Evolutionary conservation across 1,139 yeast species (phyloP).

Genomic region (Scheffersomyces parashehatae): DNA sequence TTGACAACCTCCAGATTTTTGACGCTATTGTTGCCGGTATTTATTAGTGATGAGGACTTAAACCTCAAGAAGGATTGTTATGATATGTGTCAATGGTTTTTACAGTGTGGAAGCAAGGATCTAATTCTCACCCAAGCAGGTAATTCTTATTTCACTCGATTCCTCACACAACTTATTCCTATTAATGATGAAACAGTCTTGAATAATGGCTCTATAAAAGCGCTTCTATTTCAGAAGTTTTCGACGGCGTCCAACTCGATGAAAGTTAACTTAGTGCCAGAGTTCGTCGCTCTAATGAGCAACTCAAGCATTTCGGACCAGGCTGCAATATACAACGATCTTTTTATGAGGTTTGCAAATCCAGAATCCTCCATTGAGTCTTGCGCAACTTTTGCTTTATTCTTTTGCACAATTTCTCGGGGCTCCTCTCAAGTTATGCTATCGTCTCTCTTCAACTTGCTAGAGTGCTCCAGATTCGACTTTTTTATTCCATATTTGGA

Average conservation of each 20-base stretch:
- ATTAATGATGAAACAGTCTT: conserved; percentile 11
- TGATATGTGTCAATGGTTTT: conserved; percentile 38
- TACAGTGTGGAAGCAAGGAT: conserved; percentile 28
- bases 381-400: conserved; percentile 38
- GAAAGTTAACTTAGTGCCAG: conserved; percentile 12
- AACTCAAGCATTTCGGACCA: conserved; percentile 14
- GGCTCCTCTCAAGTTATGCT: conserved; percentile 28
- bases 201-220: conserved; percentile 10
- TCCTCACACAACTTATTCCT: conserved; percentile 14
- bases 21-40: conserved; percentile 11
- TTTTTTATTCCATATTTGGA: conserved; percentile 33
- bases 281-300: conserved; percentile 6
- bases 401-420: conserved; percentile 32
- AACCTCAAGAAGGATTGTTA: conserved; percentile 29
- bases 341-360: conserved; percentile 29
- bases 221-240: conserved; percentile 13
- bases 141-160: conserved; percentile 18
- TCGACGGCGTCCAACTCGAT: conserved; percentile 19
- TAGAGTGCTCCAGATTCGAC: conserved; percentile 38
- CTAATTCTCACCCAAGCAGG: conserved; percentile 26
- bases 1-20: conserved; percentile 27
- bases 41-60: conserved; percentile 10
- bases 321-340: conserved; percentile 28
- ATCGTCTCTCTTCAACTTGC: conserved; percentile 39
- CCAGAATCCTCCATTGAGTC: conserved; percentile 42